phyloP scores from a whole-genome alignment of 1,284 basidiomycete genomes.

The Chalciporus sp. region DNA sequence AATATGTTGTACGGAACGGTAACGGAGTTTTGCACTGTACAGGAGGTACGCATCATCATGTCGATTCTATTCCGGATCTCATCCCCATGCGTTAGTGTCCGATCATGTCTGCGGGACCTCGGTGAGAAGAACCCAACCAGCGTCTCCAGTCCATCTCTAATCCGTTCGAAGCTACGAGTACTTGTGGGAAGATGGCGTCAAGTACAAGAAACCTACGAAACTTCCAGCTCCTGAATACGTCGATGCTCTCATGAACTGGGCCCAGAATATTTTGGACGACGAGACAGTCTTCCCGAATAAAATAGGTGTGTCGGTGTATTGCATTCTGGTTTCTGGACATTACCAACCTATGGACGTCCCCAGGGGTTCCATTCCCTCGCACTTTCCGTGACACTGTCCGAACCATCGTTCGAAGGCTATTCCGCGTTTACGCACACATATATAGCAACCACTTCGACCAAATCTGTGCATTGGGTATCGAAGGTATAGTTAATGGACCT shows the following conservation, averaged over 20 bases:
- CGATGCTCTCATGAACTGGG: slow-evolving; percentile 99
- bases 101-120: slow-evolving; percentile 97
- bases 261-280: slow-evolving; percentile 91
- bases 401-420: slow-evolving; percentile 90
- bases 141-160: slow-evolving; percentile 14
- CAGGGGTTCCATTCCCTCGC: slow-evolving; percentile 90
- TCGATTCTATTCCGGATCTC: slow-evolving; percentile 16
- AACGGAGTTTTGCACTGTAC: slow-evolving; percentile 94
- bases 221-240: slow-evolving; percentile 96
- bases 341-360: neutral
- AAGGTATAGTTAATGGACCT: slow-evolving; percentile 60
- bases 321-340: neutral
- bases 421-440: slow-evolving; percentile 97
- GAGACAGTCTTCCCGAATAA: slow-evolving; percentile 93
- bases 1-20: slow-evolving; percentile 97
- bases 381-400: slow-evolving; percentile 92
- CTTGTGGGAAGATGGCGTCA: slow-evolving; percentile 95
- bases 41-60: slow-evolving; percentile 64
- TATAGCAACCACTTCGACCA: slow-evolving; percentile 99
- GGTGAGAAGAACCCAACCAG: slow-evolving; percentile 56
- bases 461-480: slow-evolving; percentile 96
- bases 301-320: slow-evolving; percentile 67
- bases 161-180: slow-evolving; percentile 77
- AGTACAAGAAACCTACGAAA: slow-evolving; percentile 92
- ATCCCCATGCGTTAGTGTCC: slow-evolving; percentile 67